Percentiles rank a stretch among this genome's conserved stretches.
These are phyloP conservation scores for Podospora bellae-mahoneyi DNA, from an alignment of 495 filamentous ascomycete species.

Conservation along the genomic window DNA sequence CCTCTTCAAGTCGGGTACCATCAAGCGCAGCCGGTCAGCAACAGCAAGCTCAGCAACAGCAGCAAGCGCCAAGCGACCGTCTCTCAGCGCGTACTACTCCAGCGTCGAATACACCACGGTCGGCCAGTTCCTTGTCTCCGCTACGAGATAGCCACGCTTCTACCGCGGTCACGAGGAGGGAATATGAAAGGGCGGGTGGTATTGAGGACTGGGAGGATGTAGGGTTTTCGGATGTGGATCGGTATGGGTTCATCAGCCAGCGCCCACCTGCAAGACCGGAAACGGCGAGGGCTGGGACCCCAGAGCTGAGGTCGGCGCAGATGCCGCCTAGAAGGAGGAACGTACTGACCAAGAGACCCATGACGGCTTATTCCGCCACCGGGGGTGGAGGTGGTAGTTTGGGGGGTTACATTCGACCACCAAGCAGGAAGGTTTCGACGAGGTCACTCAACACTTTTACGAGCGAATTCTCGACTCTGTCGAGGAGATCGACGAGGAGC, in stretches of 20 bases:
- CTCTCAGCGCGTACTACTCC: conserved; percentile 15
- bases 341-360: conserved; percentile 41
- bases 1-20: conserved; percentile 15
- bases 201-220: conserved; percentile 96
- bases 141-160: conserved; percentile 34
- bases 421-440: conserved; percentile 49
- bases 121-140: conserved; percentile 42
- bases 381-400: not conserved
- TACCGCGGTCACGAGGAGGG: conserved; percentile 18
- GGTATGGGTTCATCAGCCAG: conserved; percentile 86
- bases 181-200: conserved; percentile 65
- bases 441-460: conserved; percentile 51
- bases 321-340: conserved; percentile 39
- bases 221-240: conserved; percentile 79
- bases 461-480: conserved; percentile 50
- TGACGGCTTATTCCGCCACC: conserved; percentile 39
- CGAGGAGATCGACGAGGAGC: conserved; percentile 54
- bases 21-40: not conserved
- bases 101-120: conserved; percentile 30
- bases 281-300: conserved; percentile 33
- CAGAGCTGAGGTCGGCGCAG: conserved; percentile 33
- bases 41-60: not conserved
- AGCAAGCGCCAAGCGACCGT: conserved; percentile 16
- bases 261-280: conserved; percentile 30
- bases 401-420: conserved; percentile 31